Evolutionary conservation across 2,329 filamentous ascomycete species (phyloP), one percentile per base, ranked within the genome.

Genomic region (Xylaria sp.): DNA sequence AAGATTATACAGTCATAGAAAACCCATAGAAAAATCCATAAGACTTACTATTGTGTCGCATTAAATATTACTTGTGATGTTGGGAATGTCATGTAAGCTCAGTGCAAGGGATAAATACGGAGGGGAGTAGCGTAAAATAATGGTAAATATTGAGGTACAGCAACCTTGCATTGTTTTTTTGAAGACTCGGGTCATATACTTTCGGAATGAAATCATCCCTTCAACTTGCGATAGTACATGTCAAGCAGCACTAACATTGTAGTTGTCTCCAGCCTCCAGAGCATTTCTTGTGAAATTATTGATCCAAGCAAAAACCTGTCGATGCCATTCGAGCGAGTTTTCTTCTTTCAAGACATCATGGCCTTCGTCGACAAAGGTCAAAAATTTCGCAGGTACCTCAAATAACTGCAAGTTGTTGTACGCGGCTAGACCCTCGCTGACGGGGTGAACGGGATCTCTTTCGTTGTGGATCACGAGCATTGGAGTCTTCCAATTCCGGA

Each of bases 401-500:
- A 70, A 60, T 2, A 61, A 52, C 52, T 71, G 69, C 23, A 76
- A 66, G 13, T 71, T 67, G 48, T 72, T 73, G 57, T 74, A 77
- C 6, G 73, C 70, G 5, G 69, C 75, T 77, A 57, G 79, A 80
- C 70, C 82, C 72, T 83, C 80, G 0, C 80, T 80, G 4, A 82
- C 69, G 5, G 80, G 77, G 62, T 75, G 79, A 7, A 91, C 85
- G 74, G 91, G 93, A 77, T 94, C 92, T 52, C 88, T 83, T 71
- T 91, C 89, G 72, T 86, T 90, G 80, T 94, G 92, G 48, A 94
- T 90, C 68, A 94, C 85, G 48, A 94, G 83, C 74, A 92, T 91
- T 6, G 92, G 92, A 1, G 91, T 80, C 15, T 81, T 81, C 72
- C 91, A 94, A 67, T 91, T 84, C 18, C 83, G 76, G 55, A 88